Percentiles rank a stretch among this genome's conserved stretches.
Conservation (phyloP, 306 rosid genomes). For the Carpinus fangiana region DNA sequence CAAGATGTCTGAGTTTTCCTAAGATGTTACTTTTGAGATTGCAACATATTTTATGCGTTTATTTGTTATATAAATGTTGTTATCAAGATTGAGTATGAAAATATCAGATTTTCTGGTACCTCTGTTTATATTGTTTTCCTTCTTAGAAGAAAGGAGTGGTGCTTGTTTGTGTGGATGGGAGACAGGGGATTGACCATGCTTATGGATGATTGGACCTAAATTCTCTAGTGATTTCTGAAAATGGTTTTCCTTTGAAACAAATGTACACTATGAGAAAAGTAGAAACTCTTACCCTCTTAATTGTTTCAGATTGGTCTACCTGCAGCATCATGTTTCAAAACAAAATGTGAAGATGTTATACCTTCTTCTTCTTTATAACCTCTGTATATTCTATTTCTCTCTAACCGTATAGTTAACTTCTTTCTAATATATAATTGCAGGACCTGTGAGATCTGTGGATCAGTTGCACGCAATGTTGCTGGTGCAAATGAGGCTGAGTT, state of each 20-base stretch:
- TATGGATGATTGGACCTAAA: neutral
- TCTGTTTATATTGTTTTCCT: neutral
- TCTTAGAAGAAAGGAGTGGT: neutral
- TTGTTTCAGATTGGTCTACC: neutral
- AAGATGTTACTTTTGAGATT: neutral
- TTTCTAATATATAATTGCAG: slow-evolving; percentile 29
- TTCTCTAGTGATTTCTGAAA: neutral
- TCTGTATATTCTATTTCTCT: neutral
- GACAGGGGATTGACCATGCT: neutral
- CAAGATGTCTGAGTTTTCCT: neutral
- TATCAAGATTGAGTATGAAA: neutral
- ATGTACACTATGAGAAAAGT: neutral
- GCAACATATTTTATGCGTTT: neutral
- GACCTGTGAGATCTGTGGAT: slow-evolving; percentile 91
- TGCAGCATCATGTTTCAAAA: neutral
- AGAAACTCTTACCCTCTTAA: neutral
- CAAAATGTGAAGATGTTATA: neutral
- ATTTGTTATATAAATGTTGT: neutral
- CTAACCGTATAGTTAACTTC: neutral
- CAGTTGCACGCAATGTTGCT: slow-evolving; percentile 68
- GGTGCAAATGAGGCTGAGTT: slow-evolving; percentile 61
- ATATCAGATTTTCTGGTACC: neutral
- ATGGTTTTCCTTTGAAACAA: neutral
- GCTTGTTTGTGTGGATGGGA: neutral
- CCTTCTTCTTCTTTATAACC: no score